Base-by-base conservation (phyloP, 345 rosid genomes). In the Brassica nigra region DNA sequence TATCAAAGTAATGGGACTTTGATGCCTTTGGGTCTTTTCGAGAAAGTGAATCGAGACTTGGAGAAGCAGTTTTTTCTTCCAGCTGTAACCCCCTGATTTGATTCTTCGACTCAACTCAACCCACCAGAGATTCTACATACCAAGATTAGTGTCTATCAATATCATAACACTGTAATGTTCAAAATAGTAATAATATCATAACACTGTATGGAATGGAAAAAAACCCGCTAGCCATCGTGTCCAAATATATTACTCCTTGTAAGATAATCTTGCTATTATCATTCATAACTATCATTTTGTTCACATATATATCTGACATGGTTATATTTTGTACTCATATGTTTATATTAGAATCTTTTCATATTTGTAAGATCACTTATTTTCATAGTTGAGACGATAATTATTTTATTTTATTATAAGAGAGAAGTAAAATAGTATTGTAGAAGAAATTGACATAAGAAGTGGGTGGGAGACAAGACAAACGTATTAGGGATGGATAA, bases 401-500 rank as follows among this genome's bases (percentile, higher is more conserved):
- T 9, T 42, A 9, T 42, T 42, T 42, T 42, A 37, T 34, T 42
- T 37, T 47, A 14, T 47, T 47, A 2, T 47, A 9, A 47, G 12
- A 47, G 14, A 11, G 14, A 47, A 47, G 54, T 3, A 47, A 5
- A 23, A 57, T 6, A 58, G 58, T 68, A 42, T 7, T 29, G 33
- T 5, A 62, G 70, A 68, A 39, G 73, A 42, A 42, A 29, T 12
- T 61, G 76, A 62, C 37, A 37, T 28, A 65, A 71, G 7, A 34
- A 64, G 16, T 78, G 47, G 67, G 82, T 78, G 82, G 82, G 73
- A 62, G 67, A 62, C 67, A 62, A 66, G 82, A 78, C 18, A 76
- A 69, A 76, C 62, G 68, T 68, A 11, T 55, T 8, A 39, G 69
- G 11, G 63, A 62, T 37, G 37, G 37, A 34, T 37, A 37, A 37